Conservation (phyloP, 345 rosid genomes). For the Linum trigynum region DNA sequence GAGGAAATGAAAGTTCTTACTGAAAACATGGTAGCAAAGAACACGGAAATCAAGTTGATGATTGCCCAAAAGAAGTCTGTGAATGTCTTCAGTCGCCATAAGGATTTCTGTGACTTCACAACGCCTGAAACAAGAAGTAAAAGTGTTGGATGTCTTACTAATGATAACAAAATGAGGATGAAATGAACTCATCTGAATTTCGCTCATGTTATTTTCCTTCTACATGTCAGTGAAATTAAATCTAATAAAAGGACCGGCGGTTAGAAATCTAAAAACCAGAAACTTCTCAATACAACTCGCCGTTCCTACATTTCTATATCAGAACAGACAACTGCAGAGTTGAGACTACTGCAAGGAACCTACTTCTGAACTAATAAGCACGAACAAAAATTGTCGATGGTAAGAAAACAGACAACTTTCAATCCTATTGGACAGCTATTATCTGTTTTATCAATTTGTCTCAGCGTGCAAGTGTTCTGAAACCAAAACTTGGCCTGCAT, state of each 20-base stretch:
- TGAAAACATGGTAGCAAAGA: slow-evolving; percentile 66
- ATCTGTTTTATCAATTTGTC: not conserved
- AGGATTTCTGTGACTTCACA: slow-evolving; percentile 42
- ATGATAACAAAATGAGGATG: not conserved
- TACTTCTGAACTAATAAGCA: not conserved
- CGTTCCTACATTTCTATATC: too few relatives aligned
- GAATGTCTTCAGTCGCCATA: slow-evolving; percentile 60
- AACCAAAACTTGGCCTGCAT: not conserved
- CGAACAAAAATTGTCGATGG: not conserved
- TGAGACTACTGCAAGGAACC: not conserved
- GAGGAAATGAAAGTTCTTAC: slow-evolving; percentile 23
- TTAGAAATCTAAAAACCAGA: too few relatives aligned
- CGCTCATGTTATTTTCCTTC: too few relatives aligned
- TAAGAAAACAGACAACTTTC: too few relatives aligned
- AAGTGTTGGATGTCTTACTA: not conserved
- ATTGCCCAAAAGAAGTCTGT: slow-evolving; percentile 68
- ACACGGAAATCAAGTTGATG: slow-evolving; percentile 45
- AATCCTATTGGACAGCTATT: too few relatives aligned
- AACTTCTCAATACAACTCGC: too few relatives aligned
- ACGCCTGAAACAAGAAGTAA: slow-evolving; percentile 28
- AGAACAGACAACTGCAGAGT: too few relatives aligned
- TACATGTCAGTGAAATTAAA: too few relatives aligned
- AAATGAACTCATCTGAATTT: not conserved
- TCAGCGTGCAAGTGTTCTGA: not conserved
- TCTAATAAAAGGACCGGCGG: too few relatives aligned